These are phyloP conservation scores for Lepiota subincarnata DNA, from an alignment of 768 basidiomycete species.

Conservation along the genomic window DNA sequence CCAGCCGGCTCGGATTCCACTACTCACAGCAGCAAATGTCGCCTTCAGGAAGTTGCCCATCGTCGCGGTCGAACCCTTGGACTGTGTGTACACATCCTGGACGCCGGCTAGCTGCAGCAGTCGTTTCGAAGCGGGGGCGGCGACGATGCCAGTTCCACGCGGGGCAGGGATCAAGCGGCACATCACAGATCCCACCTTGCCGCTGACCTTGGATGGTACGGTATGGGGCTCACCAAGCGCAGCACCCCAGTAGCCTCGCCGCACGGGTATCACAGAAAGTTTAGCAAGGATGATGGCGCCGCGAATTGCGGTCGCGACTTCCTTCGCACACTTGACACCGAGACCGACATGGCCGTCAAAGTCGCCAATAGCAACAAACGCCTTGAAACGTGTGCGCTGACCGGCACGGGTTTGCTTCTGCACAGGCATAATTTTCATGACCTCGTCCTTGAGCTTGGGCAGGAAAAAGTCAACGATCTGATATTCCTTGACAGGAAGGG, in stretches of 20 bases:
- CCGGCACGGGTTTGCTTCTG: conserved; percentile 99
- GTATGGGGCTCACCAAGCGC: conserved; percentile 99
- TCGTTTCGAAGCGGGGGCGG: conserved; percentile 96
- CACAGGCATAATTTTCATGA: conserved; percentile 99
- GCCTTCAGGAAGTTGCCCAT: conserved; percentile 99
- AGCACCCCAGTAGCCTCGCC: conserved; percentile 99
- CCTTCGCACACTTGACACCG: conserved; percentile 99
- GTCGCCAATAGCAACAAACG: conserved; percentile 99
- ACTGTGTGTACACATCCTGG: conserved; percentile 95
- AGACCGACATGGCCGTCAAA: conserved; percentile 98
- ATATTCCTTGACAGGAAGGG: conserved; percentile 98
- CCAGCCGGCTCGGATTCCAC: background rate
- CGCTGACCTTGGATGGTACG: conserved; percentile 96
- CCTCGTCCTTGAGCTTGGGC: conserved; percentile 98
- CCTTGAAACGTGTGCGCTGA: conserved; percentile 99
- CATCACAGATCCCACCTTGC: conserved; percentile 99
- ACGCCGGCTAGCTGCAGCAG: conserved; percentile 97
- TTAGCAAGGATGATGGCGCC: conserved; percentile 99
- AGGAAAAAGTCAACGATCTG: conserved; percentile 99
- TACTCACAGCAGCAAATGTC: conserved; percentile 83
- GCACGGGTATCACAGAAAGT: conserved; percentile 95
- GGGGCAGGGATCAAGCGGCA: conserved; percentile 98
- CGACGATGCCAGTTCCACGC: conserved; percentile 98
- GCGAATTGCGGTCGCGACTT: conserved; percentile 99
- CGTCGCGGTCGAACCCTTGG: conserved; percentile 97